These are phyloP conservation scores for Cenchrus americanus DNA, from an alignment of 176 grass and related monocot genomes.

Conservation along the genomic window DNA sequence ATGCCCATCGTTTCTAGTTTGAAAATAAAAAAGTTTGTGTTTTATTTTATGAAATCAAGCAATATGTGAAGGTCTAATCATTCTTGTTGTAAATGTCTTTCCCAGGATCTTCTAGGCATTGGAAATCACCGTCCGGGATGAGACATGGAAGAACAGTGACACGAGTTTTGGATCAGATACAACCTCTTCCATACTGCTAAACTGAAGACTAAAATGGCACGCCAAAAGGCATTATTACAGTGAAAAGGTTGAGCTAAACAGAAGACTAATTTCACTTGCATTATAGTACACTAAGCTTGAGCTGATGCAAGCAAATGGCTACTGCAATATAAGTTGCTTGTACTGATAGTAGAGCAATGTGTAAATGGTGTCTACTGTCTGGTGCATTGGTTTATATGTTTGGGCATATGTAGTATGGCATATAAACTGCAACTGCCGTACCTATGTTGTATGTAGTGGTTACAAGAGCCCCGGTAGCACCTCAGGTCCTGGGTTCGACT, in stretches of 20 bases:
- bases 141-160: constrained; percentile 23
- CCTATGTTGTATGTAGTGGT: no score
- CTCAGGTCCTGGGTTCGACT: no score
- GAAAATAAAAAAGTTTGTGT: constrained; percentile 13
- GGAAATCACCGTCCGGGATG: constrained; percentile 58
- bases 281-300: background rate
- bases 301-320: background rate
- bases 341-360: background rate
- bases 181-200: constrained; percentile 10
- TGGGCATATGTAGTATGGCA: background rate
- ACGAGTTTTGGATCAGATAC: constrained; percentile 22
- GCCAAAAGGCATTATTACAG: background rate
- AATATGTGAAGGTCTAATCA: background rate
- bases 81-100: constrained; percentile 15
- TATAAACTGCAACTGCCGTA: background rate
- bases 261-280: background rate
- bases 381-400: background rate
- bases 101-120: constrained; percentile 87
- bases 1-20: background rate
- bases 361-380: background rate
- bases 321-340: background rate
- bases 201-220: constrained; percentile 20
- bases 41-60: constrained; percentile 14
- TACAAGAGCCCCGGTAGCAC: no score
- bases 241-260: background rate